A percentile compares a stretch with the other conserved stretches of the same genome.
phyloP scores from a whole-genome alignment of 306 rosid species.

The Lathyrus sativus region DNA sequence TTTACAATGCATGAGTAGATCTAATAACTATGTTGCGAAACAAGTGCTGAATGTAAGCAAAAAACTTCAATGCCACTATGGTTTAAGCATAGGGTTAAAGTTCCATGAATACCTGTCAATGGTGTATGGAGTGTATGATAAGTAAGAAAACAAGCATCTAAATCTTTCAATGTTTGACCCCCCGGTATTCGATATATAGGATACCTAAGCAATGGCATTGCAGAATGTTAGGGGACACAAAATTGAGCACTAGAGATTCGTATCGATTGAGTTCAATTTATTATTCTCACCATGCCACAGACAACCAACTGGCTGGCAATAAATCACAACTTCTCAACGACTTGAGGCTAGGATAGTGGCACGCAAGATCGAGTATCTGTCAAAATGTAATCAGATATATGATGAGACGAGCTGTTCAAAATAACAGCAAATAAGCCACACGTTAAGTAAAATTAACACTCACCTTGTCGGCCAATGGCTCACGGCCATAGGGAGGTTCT shows the following conservation, averaged over 20 bases:
- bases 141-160: constrained; percentile 90
- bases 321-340: constrained; percentile 86
- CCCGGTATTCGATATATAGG: constrained; percentile 91
- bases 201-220: constrained; percentile 66
- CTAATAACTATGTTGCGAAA: neutral
- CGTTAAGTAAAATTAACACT: constrained; percentile 38
- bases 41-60: constrained; percentile 11
- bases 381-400: constrained; percentile 31
- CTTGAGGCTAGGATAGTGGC: constrained; percentile 61
- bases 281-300: constrained; percentile 80
- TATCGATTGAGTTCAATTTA: neutral
- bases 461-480: constrained; percentile 83
- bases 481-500: constrained; percentile 79
- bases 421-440: constrained; percentile 26
- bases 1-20: constrained; percentile 6
- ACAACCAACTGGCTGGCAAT: constrained; percentile 81
- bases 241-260: constrained; percentile 3
- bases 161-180: constrained; percentile 85
- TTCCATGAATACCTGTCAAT: constrained; percentile 59
- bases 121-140: constrained; percentile 80
- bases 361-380: constrained; percentile 82
- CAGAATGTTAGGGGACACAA: constrained; percentile 35
- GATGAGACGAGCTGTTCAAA: constrained; percentile 41
- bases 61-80: constrained; percentile 21
- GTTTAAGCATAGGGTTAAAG: constrained; percentile 30